Conservation (phyloP, 768 basidiomycete genomes). For the Kwoniella sp. region DNA sequence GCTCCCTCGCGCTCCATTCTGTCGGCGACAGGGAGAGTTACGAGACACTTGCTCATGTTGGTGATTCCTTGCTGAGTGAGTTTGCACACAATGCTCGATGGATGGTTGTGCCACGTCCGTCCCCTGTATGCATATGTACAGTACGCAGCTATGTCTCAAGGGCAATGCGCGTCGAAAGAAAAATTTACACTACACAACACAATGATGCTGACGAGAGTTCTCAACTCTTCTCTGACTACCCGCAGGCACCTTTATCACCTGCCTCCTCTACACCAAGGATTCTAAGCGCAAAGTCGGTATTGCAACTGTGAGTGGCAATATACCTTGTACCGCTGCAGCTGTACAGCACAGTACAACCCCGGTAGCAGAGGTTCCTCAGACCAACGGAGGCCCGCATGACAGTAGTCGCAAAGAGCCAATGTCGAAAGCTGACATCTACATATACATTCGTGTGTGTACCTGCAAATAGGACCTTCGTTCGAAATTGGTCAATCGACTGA, state of each 20-base stretch:
- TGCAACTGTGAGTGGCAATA: constrained; percentile 14
- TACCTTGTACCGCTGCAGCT: too few relatives aligned
- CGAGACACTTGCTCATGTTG: constrained; percentile 45
- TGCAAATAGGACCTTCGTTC: constrained; percentile 8
- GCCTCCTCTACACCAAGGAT: constrained; percentile 8
- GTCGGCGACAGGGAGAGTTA: constrained; percentile 9
- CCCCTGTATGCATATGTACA: too few relatives aligned
- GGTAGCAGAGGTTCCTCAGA: too few relatives aligned
- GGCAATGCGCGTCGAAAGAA: too few relatives aligned
- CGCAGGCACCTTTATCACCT: constrained; percentile 16
- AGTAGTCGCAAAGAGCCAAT: too few relatives aligned
- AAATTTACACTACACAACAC: not conserved
- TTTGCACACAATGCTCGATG: too few relatives aligned
- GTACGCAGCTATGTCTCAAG: not conserved
- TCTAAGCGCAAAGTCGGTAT: not conserved
- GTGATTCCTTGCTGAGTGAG: constrained; percentile 31
- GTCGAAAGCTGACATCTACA: not conserved
- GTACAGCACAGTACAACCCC: too few relatives aligned
- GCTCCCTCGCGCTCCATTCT: not conserved
- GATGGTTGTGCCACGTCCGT: too few relatives aligned
- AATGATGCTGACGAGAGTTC: not conserved
- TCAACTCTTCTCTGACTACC: not conserved
- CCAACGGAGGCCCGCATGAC: too few relatives aligned
- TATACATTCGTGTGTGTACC: not conserved
- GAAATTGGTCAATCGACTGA: constrained; percentile 7